Base-by-base conservation (phyloP, 106 monocot species). In the Ottelia alismoides region DNA sequence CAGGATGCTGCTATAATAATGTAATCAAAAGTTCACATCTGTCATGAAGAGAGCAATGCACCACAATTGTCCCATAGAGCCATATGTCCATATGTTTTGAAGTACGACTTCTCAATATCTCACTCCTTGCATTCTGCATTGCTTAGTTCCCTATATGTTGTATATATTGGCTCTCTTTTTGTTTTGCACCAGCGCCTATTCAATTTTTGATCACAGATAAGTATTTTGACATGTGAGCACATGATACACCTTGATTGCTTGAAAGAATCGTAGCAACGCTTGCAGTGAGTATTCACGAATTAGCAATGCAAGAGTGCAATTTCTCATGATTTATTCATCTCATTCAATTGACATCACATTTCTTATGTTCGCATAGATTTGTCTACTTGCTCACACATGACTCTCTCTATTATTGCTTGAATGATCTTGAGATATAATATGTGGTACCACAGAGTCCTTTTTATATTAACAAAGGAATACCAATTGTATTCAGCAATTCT, bases 61-160 rank as follows among this genome's bases (percentile, higher is more conserved):
- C 58, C 76, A 87, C 22, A 67, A 87, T 47, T 93, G 92, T 61
- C 83, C 92, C 2, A n/a, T n/a, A n/a, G n/a, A n/a, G n/a, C n/a
- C n/a, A n/a, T n/a, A n/a, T n/a, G n/a, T n/a, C n/a, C n/a, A 80
- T 93, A 22, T 93, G 92, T 64, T 87, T 73, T 43, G 92, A 93
- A 72, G 92, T 93, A 49, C 19, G 55, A 35, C 22, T 22, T 5
- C 14, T 24, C 24, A 21, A n/a, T n/a, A n/a, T n/a, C n/a, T n/a
- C n/a, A n/a, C n/a, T n/a, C n/a, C n/a, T n/a, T n/a, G n/a, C n/a
- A n/a, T n/a, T n/a, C n/a, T n/a, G n/a, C n/a, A n/a, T n/a, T n/a
- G n/a, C n/a, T n/a, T n/a, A n/a, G n/a, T n/a, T n/a, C n/a, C n/a
- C 14, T 17, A 31, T 35, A 9, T 26, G 44, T 24, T 63, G 17